phyloP scores from a whole-genome alignment of 148 eudicot species.

The Rhododendron williamsianum region DNA sequence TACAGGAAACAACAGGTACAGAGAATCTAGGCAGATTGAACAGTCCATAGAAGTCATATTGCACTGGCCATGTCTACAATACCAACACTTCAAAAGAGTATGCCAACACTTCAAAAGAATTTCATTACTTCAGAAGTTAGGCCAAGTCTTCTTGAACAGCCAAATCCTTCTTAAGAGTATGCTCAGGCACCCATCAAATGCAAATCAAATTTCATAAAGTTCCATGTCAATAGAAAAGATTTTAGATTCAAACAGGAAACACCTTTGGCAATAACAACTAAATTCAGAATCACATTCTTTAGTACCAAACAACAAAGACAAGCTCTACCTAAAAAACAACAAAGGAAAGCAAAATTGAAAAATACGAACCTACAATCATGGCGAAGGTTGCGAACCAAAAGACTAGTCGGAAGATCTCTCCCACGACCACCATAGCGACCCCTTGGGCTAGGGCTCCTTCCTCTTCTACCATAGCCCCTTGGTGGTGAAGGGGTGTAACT shows the following conservation, averaged over 20 bases:
- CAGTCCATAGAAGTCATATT: background rate
- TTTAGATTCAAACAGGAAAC: background rate
- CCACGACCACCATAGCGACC: conserved; percentile 67
- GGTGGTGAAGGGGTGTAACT: conserved; percentile 88
- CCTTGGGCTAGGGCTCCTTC: conserved; percentile 82
- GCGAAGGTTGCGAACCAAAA: conserved; percentile 90
- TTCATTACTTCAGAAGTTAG: background rate
- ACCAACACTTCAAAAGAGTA: background rate
- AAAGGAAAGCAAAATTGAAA: background rate
- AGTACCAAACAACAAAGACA: background rate
- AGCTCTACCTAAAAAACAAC: background rate
- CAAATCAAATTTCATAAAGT: background rate
- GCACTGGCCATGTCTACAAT: background rate
- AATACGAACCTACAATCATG: conserved; percentile 78
- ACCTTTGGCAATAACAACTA: background rate
- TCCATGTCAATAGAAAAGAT: background rate
- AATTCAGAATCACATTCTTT: background rate
- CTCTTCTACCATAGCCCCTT: conserved; percentile 81
- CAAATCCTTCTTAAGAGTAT: background rate
- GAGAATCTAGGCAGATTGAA: background rate
- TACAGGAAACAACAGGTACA: background rate
- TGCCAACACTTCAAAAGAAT: too few species aligned
- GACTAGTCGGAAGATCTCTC: conserved; percentile 86
- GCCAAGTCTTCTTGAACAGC: background rate
- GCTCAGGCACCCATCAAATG: background rate